Base-by-base conservation (phyloP, 441 rosid species). In the Adansonia rubrostipa region DNA sequence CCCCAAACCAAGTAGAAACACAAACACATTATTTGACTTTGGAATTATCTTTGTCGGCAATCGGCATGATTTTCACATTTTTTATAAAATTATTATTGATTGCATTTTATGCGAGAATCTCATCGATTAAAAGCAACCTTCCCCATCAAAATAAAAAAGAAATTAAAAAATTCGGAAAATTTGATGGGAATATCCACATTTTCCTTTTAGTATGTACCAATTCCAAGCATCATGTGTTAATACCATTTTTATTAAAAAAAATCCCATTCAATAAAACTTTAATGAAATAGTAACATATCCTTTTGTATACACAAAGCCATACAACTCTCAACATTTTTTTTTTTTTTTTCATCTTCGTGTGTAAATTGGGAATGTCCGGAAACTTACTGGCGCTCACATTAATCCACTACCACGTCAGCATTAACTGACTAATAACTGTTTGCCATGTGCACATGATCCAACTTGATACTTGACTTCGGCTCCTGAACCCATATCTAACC, bases 371-470 rank as follows among this genome's bases (percentile, higher is more conserved):
- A 5, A 13, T 68, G 22, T 36, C 45, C 53, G 5, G 2, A 7
- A n/a, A 15, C 42, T 15, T 1, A 22, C 1, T 2, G 1, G 3
- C 36, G 10, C 44, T 48, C 5, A 3, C 20, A 67, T 20, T 2
- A 15, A 15, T 9, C 11, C 40, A 48, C 0, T 7, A 2, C 8
- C 61, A 9, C 47, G 69, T 58, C 78, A 51, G 68, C 76, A 66
- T 44, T 75, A 82, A n/a, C 50, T 67, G 48, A 81, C 88, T 82
- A 86, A 78, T 56, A 81, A 33, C 9, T 83, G 81, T 17, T 80
- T 80, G 57, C 78, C 93, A 84, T 69, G 82, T 83, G 84, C 78
- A 77, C 86, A 51, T 64, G 71, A 61, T 0, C 74, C 79, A 84
- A 80, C 83, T 61, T 80, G 70, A 10, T 14, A 82, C 60, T 78